Conservation (phyloP, 345 rosid species). For the Camelina sativa region DNA sequence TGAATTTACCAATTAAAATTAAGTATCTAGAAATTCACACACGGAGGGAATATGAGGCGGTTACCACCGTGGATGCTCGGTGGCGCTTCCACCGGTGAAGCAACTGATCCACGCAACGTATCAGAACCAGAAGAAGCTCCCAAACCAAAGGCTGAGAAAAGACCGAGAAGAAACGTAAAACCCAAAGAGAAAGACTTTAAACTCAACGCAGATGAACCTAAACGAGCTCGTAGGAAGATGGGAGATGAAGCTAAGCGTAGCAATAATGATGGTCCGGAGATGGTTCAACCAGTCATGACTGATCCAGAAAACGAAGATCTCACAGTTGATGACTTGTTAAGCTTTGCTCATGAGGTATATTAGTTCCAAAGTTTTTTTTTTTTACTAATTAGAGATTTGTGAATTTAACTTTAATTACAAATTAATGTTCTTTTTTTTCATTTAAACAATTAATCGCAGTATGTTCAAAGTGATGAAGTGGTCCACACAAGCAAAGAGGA, state of each 20-base stretch:
- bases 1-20: background rate
- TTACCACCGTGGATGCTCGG: slow-evolving; percentile 44
- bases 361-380: background rate
- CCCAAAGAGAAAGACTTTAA: slow-evolving; percentile 5
- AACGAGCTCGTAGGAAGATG: slow-evolving; percentile 2
- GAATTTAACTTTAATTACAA: background rate
- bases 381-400: background rate
- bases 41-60: slow-evolving; percentile 34
- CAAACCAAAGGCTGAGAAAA: slow-evolving; percentile 20
- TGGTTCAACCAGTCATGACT: background rate
- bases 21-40: background rate
- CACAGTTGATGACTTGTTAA: slow-evolving; percentile 40
- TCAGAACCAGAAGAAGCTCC: slow-evolving; percentile 22
- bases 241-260: slow-evolving; percentile 3
- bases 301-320: slow-evolving; percentile 16
- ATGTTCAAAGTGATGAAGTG: slow-evolving; percentile 21
- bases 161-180: slow-evolving; percentile 25
- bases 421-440: background rate
- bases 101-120: background rate
- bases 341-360: slow-evolving; percentile 42
- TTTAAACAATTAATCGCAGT: slow-evolving; percentile 17
- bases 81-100: slow-evolving; percentile 30
- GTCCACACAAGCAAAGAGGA: background rate
- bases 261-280: background rate
- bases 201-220: slow-evolving; percentile 9